Conservation (phyloP, 2,329 filamentous ascomycete genomes). For the Chaetomiaceae sp. region DNA sequence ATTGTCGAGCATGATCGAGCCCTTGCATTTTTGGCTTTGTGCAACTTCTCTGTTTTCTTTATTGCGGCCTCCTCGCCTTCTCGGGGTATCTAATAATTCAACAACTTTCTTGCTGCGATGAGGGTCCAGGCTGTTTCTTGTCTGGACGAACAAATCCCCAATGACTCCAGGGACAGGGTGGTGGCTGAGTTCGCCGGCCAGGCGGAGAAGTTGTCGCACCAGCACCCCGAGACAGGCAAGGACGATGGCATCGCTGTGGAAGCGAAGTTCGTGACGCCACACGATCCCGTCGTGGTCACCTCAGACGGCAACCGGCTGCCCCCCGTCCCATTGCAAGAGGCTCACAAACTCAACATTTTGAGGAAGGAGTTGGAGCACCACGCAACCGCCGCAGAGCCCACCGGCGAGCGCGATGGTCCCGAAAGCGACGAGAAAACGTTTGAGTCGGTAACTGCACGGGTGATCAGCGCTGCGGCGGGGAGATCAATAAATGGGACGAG, state of each 20-base stretch:
- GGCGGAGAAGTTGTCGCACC: slow-evolving; percentile 49
- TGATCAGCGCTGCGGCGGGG: neutral
- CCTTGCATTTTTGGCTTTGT: too few relatives aligned
- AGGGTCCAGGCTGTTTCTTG: slow-evolving; percentile 2
- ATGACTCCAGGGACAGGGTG: slow-evolving; percentile 30
- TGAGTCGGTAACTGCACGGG: neutral
- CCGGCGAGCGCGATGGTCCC: slow-evolving; percentile 27
- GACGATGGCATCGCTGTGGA: slow-evolving; percentile 49
- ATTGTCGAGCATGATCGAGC: too few relatives aligned
- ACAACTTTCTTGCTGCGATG: slow-evolving; percentile 1
- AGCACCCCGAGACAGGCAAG: slow-evolving; percentile 28
- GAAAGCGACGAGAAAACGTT: slow-evolving; percentile 29
- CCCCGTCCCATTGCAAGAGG: slow-evolving; percentile 62
- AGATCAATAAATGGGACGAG: slow-evolving; percentile 19
- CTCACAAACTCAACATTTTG: slow-evolving; percentile 61
- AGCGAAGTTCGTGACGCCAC: slow-evolving; percentile 60
- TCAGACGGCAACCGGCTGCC: slow-evolving; percentile 61
- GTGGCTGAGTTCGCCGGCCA: slow-evolving; percentile 56
- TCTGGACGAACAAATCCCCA: too few relatives aligned
- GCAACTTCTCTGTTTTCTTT: neutral
- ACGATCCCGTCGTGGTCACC: slow-evolving; percentile 66
- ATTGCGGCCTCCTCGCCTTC: neutral
- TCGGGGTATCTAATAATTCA: too few relatives aligned
- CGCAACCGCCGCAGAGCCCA: slow-evolving; percentile 24
- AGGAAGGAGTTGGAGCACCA: slow-evolving; percentile 42